Base-by-base conservation (phyloP, 1,284 basidiomycete species). In the Moesziomyces sp. region DNA sequence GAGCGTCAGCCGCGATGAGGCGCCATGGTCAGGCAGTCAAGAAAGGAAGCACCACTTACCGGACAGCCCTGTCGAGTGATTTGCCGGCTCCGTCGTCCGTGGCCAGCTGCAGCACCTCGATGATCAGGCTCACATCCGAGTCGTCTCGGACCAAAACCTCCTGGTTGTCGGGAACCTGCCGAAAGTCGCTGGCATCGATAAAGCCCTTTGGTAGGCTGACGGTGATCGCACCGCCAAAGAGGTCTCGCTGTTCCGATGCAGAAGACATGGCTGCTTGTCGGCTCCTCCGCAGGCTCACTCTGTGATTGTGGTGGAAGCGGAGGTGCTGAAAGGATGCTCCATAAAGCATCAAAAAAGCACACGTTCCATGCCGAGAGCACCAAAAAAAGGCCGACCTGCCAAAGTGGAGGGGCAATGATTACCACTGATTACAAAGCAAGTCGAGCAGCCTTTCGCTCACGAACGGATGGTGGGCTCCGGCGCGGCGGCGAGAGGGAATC, bases 81-180 rank as follows among this genome's bases (percentile, higher is more conserved):
- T 91, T 89, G 38, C 86, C 85, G 23, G 84, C 85, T 50, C 90
- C 87, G 35, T 87, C 82, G 40, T 87, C 86, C 42, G 90, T 89
- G 48, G 95, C 91, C 47, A 88, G 86, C 84, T 93, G 86, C 9
- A 99, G 86, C 19, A 97, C 89, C 83, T 99, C 97, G 24, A 97
- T 84, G 60, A 99, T 90, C 66, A 95, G 88, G 78, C 91, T 93
- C 71, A 91, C 86, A 66, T 89, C 88, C 7, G 89, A 90, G 52
- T 89, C 85, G 3, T 88, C 88, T 52, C 90, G 90, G 43, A 98
- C 85, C 83, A 94, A 92, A 46, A 98, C 95, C 84, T 99, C 97
- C 85, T 99, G 96, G 14, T 90, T 94, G 84, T 99, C 92, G n/a
- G 97, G 96, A 13, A 99, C 88, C 86, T 98, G 93, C 64, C 96